phyloP scores from a whole-genome alignment of 2,329 filamentous ascomycete genomes.

The Coleophoma eucalyptorum region DNA sequence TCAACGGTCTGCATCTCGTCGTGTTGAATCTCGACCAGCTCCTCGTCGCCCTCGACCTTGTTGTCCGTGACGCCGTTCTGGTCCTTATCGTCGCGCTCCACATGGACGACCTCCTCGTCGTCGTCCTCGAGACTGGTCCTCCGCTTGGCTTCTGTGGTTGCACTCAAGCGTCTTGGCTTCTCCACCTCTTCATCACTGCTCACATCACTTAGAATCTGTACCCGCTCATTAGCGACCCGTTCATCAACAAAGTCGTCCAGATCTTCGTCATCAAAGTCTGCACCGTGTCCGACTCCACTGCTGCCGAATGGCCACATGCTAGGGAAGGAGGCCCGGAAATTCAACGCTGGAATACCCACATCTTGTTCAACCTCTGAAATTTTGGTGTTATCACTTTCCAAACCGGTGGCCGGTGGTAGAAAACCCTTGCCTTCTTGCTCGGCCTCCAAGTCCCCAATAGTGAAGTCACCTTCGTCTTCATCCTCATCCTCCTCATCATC shows the following conservation, averaged over 20 bases:
- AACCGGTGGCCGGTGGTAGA: constrained; percentile 7
- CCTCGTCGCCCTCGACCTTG: constrained; percentile 10
- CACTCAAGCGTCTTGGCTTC: constrained; percentile 17
- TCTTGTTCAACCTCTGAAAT: constrained; percentile 9
- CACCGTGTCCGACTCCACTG: background rate
- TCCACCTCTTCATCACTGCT: constrained; percentile 1
- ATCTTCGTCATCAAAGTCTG: constrained; percentile 1
- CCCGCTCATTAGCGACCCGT: background rate
- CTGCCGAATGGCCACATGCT: constrained; percentile 21
- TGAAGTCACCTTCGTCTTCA: constrained; percentile 20
- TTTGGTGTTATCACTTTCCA: constrained; percentile 9
- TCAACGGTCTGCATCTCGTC: constrained; percentile 9
- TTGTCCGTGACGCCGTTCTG: constrained; percentile 3
- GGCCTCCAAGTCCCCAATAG: constrained; percentile 23
- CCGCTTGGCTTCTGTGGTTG: constrained; percentile 27
- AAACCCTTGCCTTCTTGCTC: constrained; percentile 21
- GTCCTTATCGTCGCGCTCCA: constrained; percentile 7
- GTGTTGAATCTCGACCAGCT: constrained; percentile 22
- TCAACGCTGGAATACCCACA: constrained; percentile 16
- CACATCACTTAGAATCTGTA: constrained; percentile 3
- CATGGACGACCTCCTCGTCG: constrained; percentile 22
- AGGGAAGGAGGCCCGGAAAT: constrained; percentile 15
- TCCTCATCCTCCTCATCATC: constrained; percentile 23
- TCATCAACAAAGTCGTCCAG: background rate
- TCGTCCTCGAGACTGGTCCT: constrained; percentile 29